phyloP scores from a whole-genome alignment of 2,329 filamentous ascomycete genomes.

The Verticillium isaacii region DNA sequence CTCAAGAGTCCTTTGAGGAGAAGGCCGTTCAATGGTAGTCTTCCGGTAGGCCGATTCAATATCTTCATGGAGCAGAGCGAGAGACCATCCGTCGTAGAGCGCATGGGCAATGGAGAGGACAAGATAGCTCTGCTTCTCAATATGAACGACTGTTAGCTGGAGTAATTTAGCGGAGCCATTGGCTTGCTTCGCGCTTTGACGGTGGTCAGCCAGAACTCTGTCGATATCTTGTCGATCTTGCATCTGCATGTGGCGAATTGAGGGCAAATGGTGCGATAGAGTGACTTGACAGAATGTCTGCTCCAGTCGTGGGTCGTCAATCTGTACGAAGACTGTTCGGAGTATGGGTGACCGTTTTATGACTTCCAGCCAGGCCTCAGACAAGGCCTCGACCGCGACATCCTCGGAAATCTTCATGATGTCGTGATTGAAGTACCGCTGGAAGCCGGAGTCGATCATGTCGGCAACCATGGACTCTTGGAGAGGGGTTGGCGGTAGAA shows the following conservation, averaged over 20 bases:
- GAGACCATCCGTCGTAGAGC: constrained; percentile 84
- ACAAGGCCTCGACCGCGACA: constrained; percentile 53
- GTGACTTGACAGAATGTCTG: constrained; percentile 47
- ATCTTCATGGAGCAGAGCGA: constrained; percentile 68
- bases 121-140: constrained; percentile 33
- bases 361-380: constrained; percentile 57
- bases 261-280: constrained; percentile 14
- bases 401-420: constrained; percentile 55
- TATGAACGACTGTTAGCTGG: constrained; percentile 39
- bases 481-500: constrained; percentile 74
- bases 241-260: not conserved
- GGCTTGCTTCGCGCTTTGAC: constrained; percentile 26
- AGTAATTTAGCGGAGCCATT: constrained; percentile 36
- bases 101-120: constrained; percentile 77
- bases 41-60: constrained; percentile 60
- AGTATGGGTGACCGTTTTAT: constrained; percentile 63
- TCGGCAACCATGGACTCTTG: constrained; percentile 84
- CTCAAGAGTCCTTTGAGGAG: constrained; percentile 50
- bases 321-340: constrained; percentile 65
- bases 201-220: constrained; percentile 30
- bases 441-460: constrained; percentile 71
- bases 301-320: constrained; percentile 55
- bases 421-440: constrained; percentile 83
- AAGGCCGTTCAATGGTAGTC: constrained; percentile 32
- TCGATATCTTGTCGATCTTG: constrained; percentile 25